phyloP scores from a whole-genome alignment of 345 rosid species.

The Citrus maxima region DNA sequence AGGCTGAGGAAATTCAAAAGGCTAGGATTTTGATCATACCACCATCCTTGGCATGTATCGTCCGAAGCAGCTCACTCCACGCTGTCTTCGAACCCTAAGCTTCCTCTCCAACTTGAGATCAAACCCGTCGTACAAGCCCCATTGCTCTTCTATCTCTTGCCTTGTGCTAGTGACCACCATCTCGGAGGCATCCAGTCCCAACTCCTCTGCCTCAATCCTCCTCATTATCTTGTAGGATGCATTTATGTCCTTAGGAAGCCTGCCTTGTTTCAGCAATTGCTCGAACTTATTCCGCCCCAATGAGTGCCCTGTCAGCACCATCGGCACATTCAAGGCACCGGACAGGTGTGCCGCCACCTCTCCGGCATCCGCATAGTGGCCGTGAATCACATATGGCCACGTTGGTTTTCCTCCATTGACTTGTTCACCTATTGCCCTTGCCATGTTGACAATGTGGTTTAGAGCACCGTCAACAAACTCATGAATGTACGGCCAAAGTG shows the following conservation, averaged over 20 bases:
- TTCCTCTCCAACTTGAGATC: slow-evolving; percentile 65
- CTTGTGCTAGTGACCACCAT: slow-evolving; percentile 72
- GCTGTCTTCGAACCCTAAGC: slow-evolving; percentile 55
- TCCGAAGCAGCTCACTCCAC: slow-evolving; percentile 70
- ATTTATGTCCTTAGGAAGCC: slow-evolving; percentile 55
- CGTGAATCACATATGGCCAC: slow-evolving; percentile 72
- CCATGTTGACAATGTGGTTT: slow-evolving; percentile 57
- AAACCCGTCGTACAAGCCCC: slow-evolving; percentile 76
- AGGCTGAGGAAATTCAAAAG: background rate
- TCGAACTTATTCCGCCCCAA: slow-evolving; percentile 68
- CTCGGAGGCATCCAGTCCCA: slow-evolving; percentile 56
- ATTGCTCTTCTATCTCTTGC: slow-evolving; percentile 75
- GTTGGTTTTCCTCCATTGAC: slow-evolving; percentile 50
- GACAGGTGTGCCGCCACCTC: slow-evolving; percentile 62
- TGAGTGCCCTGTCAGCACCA: slow-evolving; percentile 71
- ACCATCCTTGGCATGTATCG: slow-evolving; percentile 68
- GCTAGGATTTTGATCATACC: slow-evolving; percentile 32
- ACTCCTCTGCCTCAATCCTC: slow-evolving; percentile 61
- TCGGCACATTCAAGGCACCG: slow-evolving; percentile 60
- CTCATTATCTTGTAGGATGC: slow-evolving; percentile 59
- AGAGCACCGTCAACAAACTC: slow-evolving; percentile 65
- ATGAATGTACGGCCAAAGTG: slow-evolving; percentile 63
- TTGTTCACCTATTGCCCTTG: slow-evolving; percentile 54
- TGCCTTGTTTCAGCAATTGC: slow-evolving; percentile 65
- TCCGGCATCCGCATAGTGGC: slow-evolving; percentile 75